These are phyloP conservation scores for Microcyclospora tardicrescens DNA, from an alignment of 2,329 filamentous ascomycete species.

Conservation along the genomic window DNA sequence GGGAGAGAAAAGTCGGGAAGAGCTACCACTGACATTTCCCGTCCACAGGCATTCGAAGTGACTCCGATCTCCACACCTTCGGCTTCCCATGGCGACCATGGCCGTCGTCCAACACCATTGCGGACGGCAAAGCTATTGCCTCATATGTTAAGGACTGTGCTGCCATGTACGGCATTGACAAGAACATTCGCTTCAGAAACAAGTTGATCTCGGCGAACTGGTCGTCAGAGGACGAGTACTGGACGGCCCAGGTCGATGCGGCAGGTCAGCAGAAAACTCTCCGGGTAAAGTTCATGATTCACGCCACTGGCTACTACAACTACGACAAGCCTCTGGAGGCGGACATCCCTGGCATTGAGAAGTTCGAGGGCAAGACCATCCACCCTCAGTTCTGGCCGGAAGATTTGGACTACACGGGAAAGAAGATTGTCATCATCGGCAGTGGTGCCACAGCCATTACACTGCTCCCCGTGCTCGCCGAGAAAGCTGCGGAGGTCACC, in stretches of 20 bases:
- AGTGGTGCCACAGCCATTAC: conserved; percentile 71
- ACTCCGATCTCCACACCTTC: conserved; percentile 34
- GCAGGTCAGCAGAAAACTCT: conserved; percentile 26
- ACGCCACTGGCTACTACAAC: conserved; percentile 60
- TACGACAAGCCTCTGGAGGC: conserved; percentile 50
- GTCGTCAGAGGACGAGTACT: conserved; percentile 36
- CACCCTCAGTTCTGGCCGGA: conserved; percentile 70
- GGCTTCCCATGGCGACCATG: conserved; percentile 59
- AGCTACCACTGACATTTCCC: no score
- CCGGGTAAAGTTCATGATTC: conserved; percentile 40
- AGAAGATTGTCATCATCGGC: conserved; percentile 60
- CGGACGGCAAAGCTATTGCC: conserved; percentile 31
- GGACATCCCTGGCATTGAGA: conserved; percentile 52
- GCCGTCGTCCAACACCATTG: conserved; percentile 37
- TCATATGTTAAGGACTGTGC: conserved; percentile 34
- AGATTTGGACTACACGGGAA: conserved; percentile 50
- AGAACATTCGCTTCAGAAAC: conserved; percentile 32
- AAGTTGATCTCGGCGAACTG: conserved; percentile 30
- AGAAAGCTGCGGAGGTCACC: conserved; percentile 53
- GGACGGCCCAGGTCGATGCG: conserved; percentile 28
- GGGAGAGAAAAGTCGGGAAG: no score
- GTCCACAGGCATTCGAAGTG: no score
- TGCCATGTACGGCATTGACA: conserved; percentile 31
- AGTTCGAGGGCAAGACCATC: conserved; percentile 49
- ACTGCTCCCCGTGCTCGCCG: conserved; percentile 55